Conservation (phyloP, 1,284 basidiomycete species). For the Moesziomyces aphidis region DNA sequence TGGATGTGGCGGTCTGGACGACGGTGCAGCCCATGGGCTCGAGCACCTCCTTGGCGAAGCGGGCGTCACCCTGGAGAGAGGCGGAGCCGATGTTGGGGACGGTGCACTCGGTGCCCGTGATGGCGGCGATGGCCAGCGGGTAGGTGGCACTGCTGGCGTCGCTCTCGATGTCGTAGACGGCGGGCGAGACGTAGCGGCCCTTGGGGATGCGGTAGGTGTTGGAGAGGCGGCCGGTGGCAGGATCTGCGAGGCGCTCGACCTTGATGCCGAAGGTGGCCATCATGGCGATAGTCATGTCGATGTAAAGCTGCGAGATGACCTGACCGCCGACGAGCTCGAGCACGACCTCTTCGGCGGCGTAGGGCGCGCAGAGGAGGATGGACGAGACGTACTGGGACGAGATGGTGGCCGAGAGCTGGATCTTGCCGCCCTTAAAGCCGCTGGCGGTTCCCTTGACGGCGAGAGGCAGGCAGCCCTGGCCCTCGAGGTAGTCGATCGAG, state of each 20-base stretch:
- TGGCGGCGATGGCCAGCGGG: conserved; percentile 94
- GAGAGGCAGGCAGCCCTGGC: conserved; percentile 87
- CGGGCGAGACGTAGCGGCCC: conserved; percentile 82
- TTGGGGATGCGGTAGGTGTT: conserved; percentile 86
- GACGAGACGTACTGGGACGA: conserved; percentile 99
- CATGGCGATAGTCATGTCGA: conserved; percentile 99
- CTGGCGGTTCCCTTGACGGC: conserved; percentile 74
- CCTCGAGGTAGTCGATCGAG: conserved; percentile 81
- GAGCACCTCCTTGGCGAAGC: conserved; percentile 92
- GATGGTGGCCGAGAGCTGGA: conserved; percentile 90
- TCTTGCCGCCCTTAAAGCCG: conserved; percentile 84
- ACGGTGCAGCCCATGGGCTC: conserved; percentile 95
- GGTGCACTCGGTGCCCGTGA: conserved; percentile 93
- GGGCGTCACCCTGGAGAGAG: conserved; percentile 94
- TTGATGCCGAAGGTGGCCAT: conserved; percentile 93
- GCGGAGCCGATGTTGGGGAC: conserved; percentile 89
- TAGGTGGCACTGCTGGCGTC: conserved; percentile 97
- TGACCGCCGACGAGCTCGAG: conserved; percentile 91
- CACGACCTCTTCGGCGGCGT: conserved; percentile 82
- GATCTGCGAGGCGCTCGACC: conserved; percentile 79
- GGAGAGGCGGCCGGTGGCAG: conserved; percentile 74
- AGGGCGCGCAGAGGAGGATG: conserved; percentile 94
- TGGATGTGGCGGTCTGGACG: conserved; percentile 85
- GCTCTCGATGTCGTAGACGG: conserved; percentile 86
- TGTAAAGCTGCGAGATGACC: conserved; percentile 98